Evolutionary conservation across 345 rosid species (phyloP).

Genomic region (Camelina sativa): DNA sequence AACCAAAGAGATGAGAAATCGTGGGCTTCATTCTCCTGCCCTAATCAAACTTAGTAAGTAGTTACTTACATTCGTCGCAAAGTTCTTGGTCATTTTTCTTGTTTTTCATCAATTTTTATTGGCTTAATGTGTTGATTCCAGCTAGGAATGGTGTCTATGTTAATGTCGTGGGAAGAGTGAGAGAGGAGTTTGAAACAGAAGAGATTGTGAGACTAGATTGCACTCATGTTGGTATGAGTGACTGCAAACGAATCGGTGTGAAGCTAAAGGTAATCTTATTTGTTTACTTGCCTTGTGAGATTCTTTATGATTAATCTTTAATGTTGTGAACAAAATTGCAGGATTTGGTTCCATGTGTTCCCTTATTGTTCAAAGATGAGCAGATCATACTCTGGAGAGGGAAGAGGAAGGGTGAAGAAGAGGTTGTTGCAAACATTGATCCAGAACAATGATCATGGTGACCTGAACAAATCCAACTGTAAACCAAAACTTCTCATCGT

Average conservation of each 20-base stretch:
- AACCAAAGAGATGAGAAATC: conserved; percentile 81
- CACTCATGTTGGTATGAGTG: conserved; percentile 73
- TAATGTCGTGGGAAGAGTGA: conserved; percentile 73
- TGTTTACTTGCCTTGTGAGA: conserved; percentile 40
- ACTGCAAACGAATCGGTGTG: conserved; percentile 87
- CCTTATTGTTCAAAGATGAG: conserved; percentile 83
- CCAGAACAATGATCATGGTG: neutral
- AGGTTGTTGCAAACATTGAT: neutral
- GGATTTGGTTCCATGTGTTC: conserved; percentile 89
- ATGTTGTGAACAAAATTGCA: conserved; percentile 40
- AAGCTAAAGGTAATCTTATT: conserved; percentile 76
- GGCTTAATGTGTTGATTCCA: conserved; percentile 41
- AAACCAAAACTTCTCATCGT: neutral
- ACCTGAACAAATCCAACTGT: conserved; percentile 21
- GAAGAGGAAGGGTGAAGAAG: conserved; percentile 24
- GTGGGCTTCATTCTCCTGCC: conserved; percentile 62
- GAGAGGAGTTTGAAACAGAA: conserved; percentile 64
- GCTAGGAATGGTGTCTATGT: conserved; percentile 95
- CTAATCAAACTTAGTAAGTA: conserved; percentile 72
- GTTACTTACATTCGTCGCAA: neutral
- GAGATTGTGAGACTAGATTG: conserved; percentile 86
- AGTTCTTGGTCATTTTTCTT: neutral
- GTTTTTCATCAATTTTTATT: neutral
- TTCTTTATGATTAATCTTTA: conserved; percentile 11
- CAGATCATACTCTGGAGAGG: conserved; percentile 92